Percentiles rank a stretch among this genome's conserved stretches.
Evolutionary conservation across 345 rosid species (phyloP).

Genomic region (Moricandia moricandioides): DNA sequence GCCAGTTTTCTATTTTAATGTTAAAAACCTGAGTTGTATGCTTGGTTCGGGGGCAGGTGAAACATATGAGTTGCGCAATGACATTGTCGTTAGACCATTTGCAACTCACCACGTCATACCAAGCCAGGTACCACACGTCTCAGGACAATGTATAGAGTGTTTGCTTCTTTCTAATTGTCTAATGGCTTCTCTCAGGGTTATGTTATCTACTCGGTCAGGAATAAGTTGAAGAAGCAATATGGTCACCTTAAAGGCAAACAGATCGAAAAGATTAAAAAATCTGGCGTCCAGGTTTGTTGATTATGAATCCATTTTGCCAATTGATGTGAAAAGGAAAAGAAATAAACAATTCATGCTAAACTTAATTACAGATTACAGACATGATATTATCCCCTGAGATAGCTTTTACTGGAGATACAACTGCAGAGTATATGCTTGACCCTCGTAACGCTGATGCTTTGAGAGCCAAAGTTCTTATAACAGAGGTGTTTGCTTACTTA

Average conservation of each 20-base stretch:
- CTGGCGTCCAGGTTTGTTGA: constrained; percentile 69
- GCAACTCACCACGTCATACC: constrained; percentile 86
- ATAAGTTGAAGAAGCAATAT: constrained; percentile 88
- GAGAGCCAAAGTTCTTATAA: constrained; percentile 88
- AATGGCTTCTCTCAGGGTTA: constrained; percentile 64
- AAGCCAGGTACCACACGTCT: constrained; percentile 58
- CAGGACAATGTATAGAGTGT: background rate
- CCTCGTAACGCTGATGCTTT: constrained; percentile 93
- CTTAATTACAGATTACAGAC: constrained; percentile 66
- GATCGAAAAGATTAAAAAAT: constrained; percentile 88
- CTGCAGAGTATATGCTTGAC: constrained; percentile 89
- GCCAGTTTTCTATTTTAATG: background rate
- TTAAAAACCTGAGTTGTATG: constrained; percentile 2
- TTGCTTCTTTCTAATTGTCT: background rate
- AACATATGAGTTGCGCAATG: constrained; percentile 81
- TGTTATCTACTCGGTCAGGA: constrained; percentile 76
- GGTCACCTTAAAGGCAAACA: constrained; percentile 86
- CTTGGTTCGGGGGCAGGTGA: constrained; percentile 57
- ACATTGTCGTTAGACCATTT: constrained; percentile 83
- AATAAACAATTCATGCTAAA: constrained; percentile 2
- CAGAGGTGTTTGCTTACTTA: constrained; percentile 55
- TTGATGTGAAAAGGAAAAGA: background rate
- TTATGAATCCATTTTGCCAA: background rate
- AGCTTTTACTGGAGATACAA: constrained; percentile 95
- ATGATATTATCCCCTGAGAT: constrained; percentile 84